A percentile compares a stretch with the other conserved stretches of the same genome.
Conservation (phyloP, 768 basidiomycete genomes). For the Trametes cinnabarina region DNA sequence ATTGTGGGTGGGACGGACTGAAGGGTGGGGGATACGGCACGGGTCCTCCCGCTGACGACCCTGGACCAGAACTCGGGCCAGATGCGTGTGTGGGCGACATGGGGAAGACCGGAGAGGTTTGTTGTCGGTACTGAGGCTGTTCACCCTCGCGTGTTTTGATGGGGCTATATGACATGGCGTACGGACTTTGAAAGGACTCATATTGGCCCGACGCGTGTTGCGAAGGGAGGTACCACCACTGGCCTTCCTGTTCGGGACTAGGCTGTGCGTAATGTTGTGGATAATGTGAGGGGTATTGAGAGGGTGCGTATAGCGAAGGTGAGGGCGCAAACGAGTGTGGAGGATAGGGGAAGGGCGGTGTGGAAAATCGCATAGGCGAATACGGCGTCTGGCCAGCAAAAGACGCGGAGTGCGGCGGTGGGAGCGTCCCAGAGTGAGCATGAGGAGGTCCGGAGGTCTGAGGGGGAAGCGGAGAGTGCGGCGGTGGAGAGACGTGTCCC, state of each 20-base stretch:
- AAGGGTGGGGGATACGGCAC: constrained; percentile 17
- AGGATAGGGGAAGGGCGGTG: constrained; percentile 27
- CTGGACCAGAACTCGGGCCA: constrained; percentile 7
- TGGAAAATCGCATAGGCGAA: constrained; percentile 29
- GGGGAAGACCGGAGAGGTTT: constrained; percentile 10
- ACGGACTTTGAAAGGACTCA: constrained; percentile 23
- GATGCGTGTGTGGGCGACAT: constrained; percentile 14
- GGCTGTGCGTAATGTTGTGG: constrained; percentile 38
- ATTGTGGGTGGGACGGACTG: neutral
- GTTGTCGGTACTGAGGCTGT: constrained; percentile 11
- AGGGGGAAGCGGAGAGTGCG: constrained; percentile 17
- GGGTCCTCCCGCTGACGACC: constrained; percentile 5
- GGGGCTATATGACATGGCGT: constrained; percentile 21
- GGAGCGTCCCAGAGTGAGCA: constrained; percentile 2
- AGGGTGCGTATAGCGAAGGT: constrained; percentile 17
- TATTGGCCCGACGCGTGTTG: constrained; percentile 26
- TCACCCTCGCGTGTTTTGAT: constrained; percentile 21
- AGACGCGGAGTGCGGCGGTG: constrained; percentile 18
- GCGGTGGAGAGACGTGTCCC: constrained; percentile 25
- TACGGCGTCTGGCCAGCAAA: constrained; percentile 24
- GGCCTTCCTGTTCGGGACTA: constrained; percentile 34
- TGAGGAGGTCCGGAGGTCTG: constrained; percentile 14
- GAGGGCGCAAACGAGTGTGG: constrained; percentile 23
- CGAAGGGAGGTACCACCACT: constrained; percentile 52
- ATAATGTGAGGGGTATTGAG: constrained; percentile 39